phyloP scores from a whole-genome alignment of 164 flowering plant species.

The Chimonanthus praecox region DNA sequence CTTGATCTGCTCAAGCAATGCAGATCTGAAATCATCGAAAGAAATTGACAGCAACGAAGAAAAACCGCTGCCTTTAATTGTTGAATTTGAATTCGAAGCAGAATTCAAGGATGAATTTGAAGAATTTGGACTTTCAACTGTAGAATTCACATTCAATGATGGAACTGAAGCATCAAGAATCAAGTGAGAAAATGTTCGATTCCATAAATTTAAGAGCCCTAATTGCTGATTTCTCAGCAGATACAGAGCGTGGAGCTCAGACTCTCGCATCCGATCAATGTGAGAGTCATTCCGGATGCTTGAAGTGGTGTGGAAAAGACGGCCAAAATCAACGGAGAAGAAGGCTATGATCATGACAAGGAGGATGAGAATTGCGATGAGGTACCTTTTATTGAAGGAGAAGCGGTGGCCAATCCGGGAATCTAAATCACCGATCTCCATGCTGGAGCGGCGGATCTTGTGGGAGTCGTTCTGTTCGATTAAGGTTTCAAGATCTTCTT shows the following conservation, averaged over 20 bases:
- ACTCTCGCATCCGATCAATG: constrained; percentile 51
- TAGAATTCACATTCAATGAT: constrained; percentile 1
- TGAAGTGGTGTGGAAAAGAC: constrained; percentile 29
- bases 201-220: constrained; percentile 59
- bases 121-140: background rate
- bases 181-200: constrained; percentile 22
- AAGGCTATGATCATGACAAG: constrained; percentile 39
- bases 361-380: constrained; percentile 40
- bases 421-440: constrained; percentile 16
- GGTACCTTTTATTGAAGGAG: constrained; percentile 39
- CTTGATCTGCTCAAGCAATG: constrained; percentile 50
- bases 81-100: constrained; percentile 8
- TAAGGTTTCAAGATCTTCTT: constrained; percentile 48
- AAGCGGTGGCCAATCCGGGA: constrained; percentile 11
- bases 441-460: constrained; percentile 12
- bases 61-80: background rate
- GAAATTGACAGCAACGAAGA: background rate
- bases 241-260: constrained; percentile 66
- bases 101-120: constrained; percentile 1
- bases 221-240: constrained; percentile 64
- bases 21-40: constrained; percentile 42
- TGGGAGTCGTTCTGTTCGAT: constrained; percentile 35
- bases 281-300: constrained; percentile 14
- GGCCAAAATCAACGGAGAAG: constrained; percentile 43
- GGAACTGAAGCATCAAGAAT: background rate